Evolutionary conservation across 257 asterid species (phyloP).

Genomic region (Solanum etuberosum): DNA sequence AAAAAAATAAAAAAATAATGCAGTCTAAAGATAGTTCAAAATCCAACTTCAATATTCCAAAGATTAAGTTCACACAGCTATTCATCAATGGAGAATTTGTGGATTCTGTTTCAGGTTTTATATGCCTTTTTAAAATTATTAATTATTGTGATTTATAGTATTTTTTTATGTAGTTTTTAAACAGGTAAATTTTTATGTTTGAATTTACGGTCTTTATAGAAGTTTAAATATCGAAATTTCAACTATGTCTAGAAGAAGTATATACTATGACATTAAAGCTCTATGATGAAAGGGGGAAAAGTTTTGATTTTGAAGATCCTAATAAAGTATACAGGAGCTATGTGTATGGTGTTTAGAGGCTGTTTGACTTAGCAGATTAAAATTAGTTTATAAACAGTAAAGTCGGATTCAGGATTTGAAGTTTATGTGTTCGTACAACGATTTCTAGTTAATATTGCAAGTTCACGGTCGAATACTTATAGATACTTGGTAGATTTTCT

Average conservation of each 20-base stretch:
- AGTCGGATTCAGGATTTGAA: neutral
- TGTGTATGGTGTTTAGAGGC: neutral
- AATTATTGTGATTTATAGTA: too few species aligned
- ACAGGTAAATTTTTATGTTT: too few species aligned
- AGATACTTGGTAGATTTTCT: neutral
- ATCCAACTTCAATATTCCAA: slow-evolving; percentile 1
- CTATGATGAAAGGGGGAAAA: neutral
- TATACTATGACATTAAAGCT: neutral
- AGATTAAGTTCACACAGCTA: slow-evolving; percentile 21
- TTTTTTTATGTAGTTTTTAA: too few species aligned
- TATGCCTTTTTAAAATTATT: neutral
- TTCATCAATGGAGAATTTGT: slow-evolving; percentile 27
- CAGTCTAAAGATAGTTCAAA: slow-evolving; percentile 1
- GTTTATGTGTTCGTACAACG: neutral
- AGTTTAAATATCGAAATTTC: too few species aligned
- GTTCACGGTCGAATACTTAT: too few species aligned
- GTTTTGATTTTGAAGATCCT: too few species aligned
- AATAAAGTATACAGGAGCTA: neutral
- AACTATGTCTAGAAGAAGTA: neutral
- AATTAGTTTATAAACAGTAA: neutral
- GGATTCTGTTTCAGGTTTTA: slow-evolving; percentile 24
- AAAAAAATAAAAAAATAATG: neutral
- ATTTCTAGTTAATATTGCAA: neutral
- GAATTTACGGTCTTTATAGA: too few species aligned
- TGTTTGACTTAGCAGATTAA: neutral